Evolutionary conservation across 164 flowering plant species (phyloP), one percentile per base, ranked within the genome.

Genomic region (Nelumbo lutea): DNA sequence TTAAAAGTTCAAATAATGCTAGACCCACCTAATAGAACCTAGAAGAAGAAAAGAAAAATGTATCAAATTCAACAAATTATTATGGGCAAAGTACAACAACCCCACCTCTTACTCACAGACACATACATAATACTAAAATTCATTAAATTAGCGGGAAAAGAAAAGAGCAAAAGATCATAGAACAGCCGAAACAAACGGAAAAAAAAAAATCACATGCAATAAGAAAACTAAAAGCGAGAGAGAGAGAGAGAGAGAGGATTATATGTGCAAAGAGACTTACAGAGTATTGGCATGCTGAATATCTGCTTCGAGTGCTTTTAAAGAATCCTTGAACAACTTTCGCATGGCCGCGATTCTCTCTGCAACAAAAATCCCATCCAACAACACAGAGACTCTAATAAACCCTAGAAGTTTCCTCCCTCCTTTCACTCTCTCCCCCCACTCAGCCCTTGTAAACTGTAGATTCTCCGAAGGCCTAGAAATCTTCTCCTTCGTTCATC

Each of bases 301-400:
- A 78, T 90, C 96, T 1, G 93, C 96, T 80, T 88, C 96, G 2
- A 90, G 93, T 11, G 87, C 86, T 78, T 90, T 90, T 55, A 90
- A 85, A 13, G 96, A 90, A 68, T 90, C 93, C 82, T 86, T 86
- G 72, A 88, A 90, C 3, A 82, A 78, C 70, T 84, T 88, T 72
- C 82, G 76, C 90, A 88, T 85, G 61, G 71, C 74, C 67, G 59
- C 48, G 68, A 10, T 9, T 44, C 66, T 59, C 64, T 61, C 70
- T 14, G 57, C 64, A 63, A 40, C 69, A 51, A 40, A 27, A 67
- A 40, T 66, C 69, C 78, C 78, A 71, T 71, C 68, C 72, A 76
- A 71, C 63, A 62, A 62, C 66, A 64, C 8, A 45, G 14, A 5
- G 4, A 27, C 42, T 59, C 15, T 9, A 61, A 45, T 3, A 66